Conservation (phyloP, 495 filamentous ascomycete genomes). For the Jackrogersella minutella region DNA sequence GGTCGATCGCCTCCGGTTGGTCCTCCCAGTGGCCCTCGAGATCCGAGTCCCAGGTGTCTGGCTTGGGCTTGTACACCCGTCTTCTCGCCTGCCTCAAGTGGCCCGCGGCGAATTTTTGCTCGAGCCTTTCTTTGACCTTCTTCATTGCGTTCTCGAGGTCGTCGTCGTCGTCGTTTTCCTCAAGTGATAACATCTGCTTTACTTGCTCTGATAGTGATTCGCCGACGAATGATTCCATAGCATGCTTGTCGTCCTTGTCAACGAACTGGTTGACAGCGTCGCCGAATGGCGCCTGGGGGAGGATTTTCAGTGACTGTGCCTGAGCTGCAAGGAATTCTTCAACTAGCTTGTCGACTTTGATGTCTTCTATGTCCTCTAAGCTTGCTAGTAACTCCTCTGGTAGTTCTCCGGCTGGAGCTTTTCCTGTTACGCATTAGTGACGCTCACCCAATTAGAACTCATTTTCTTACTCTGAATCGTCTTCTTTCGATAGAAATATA, state of each 20-base stretch:
- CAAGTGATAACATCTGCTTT: constrained; percentile 74
- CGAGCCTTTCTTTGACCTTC: constrained; percentile 70
- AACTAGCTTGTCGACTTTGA: constrained; percentile 89
- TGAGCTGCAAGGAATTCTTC: constrained; percentile 77
- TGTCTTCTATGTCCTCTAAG: constrained; percentile 69
- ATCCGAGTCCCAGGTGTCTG: constrained; percentile 86
- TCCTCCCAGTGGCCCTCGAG: constrained; percentile 86
- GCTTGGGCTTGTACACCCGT: constrained; percentile 72
- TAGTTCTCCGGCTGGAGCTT: constrained; percentile 54
- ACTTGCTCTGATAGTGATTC: constrained; percentile 80
- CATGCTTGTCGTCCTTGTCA: constrained; percentile 93
- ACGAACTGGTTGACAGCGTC: constrained; percentile 95
- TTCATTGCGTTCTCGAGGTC: constrained; percentile 77
- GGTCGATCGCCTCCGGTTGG: constrained; percentile 71
- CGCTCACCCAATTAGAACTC: not conserved
- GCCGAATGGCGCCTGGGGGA: constrained; percentile 89
- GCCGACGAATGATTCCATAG: constrained; percentile 87
- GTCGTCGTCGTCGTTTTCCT: constrained; percentile 73
- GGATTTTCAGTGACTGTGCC: constrained; percentile 82
- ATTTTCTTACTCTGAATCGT: constrained; percentile 52
- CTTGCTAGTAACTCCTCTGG: constrained; percentile 67
- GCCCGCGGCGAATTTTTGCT: constrained; percentile 75
- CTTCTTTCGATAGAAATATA: constrained; percentile 93
- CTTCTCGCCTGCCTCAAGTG: constrained; percentile 64
- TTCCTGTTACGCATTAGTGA: constrained; percentile 28